Percentiles rank a stretch among this genome's conserved stretches.
These are phyloP conservation scores for Yamadazyma kitorensis DNA, from an alignment of 805 yeast genomes.

Conservation along the genomic window DNA sequence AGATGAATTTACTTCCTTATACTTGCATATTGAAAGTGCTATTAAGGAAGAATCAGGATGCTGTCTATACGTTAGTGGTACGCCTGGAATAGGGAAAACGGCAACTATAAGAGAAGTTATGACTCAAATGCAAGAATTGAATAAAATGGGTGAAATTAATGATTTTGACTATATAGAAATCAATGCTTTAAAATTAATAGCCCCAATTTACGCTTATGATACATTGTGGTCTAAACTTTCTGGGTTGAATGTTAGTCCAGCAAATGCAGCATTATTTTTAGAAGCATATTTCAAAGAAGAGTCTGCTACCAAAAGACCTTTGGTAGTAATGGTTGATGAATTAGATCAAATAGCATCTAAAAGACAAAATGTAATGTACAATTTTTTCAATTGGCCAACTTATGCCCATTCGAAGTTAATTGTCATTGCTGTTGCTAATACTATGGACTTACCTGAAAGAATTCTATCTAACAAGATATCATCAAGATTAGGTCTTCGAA, in stretches of 20 bases:
- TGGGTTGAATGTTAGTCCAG: constrained; percentile 53
- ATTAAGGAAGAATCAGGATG: constrained; percentile 71
- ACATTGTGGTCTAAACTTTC: constrained; percentile 74
- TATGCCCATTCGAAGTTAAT: constrained; percentile 73
- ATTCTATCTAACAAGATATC: constrained; percentile 83
- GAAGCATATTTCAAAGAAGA: constrained; percentile 62
- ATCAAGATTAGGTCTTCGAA: constrained; percentile 82
- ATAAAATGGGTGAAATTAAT: constrained; percentile 23
- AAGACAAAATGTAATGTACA: constrained; percentile 85
- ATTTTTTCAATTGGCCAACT: constrained; percentile 97
- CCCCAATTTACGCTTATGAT: constrained; percentile 82
- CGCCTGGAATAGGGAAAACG: constrained; percentile 98
- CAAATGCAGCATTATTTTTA: constrained; percentile 62
- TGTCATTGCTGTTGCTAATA: constrained; percentile 92
- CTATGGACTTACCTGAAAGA: constrained; percentile 96
- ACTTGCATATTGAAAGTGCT: constrained; percentile 66
- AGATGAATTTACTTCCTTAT: constrained; percentile 70
- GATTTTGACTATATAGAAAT: constrained; percentile 77
- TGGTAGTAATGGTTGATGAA: constrained; percentile 85
- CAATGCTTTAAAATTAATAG: constrained; percentile 81
- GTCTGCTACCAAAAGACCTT: constrained; percentile 43
- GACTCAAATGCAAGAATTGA: constrained; percentile 51
- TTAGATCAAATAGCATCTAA: constrained; percentile 86
- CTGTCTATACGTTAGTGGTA: constrained; percentile 89
- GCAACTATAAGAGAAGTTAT: constrained; percentile 89